Percentiles rank a stretch among this genome's conserved stretches.
Conservation (phyloP, 148 eudicot species). For the Beta vulgaris region DNA sequence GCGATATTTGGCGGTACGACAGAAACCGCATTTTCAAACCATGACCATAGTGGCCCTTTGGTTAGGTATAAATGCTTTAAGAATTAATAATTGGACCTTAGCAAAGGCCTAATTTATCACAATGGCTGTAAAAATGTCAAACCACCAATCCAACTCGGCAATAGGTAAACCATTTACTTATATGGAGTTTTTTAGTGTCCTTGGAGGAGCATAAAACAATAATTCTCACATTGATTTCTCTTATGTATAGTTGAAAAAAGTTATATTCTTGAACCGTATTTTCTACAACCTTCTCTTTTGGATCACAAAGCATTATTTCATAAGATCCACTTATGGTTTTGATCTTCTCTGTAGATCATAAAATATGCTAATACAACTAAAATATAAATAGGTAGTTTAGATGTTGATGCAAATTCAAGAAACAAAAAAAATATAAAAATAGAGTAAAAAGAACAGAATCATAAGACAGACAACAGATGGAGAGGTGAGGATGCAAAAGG, state of each 20-base stretch:
- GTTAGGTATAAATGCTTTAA: background rate
- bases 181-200: background rate
- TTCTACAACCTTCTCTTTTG: background rate
- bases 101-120: background rate
- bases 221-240: too few relatives aligned
- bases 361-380: background rate
- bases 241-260: background rate
- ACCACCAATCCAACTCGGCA: background rate
- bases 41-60: background rate
- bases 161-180: background rate
- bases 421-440: background rate
- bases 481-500: background rate
- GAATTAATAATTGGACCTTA: background rate
- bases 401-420: constrained; percentile 4
- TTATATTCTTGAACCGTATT: background rate
- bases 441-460: background rate
- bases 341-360: background rate
- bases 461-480: background rate
- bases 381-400: background rate
- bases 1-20: too few relatives aligned
- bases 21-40: too few relatives aligned
- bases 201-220: background rate
- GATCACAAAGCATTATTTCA: background rate
- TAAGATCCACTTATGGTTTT: background rate
- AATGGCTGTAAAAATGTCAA: background rate